Evolutionary conservation across 1,139 yeast species (phyloP), one percentile per base, ranked within the genome.

Genomic region (Pichia sp.): DNA sequence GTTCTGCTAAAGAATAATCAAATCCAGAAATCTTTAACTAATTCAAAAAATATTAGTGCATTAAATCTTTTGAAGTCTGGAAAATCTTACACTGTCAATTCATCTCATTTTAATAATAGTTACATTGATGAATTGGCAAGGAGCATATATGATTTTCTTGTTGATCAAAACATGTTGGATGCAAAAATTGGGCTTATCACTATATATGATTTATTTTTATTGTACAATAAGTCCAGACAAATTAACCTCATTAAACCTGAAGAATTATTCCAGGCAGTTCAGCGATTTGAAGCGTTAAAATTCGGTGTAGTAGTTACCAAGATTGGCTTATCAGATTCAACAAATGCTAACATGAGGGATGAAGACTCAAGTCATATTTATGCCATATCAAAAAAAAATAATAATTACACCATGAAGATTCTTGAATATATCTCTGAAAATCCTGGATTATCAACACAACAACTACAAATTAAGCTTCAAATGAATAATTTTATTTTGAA

Each of bases 201-300:
- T 0, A 54, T 82, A 25, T 71, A 75, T 39, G 89, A 82, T 54
- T 58, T 82, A 27, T 82, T 71, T 60, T 78, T 81, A 0, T 54
- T 76, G 24, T 81, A 78, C 60, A 82, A 82, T 53, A 69, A 82
- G 45, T 71, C 81, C 0, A 66, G 74, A 36, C 85, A 84, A 2
- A 68, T 78, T 4, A 76, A 78, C 32, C 62, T 80, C 30, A 69
- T 82, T 1, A 73, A 85, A 1, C 85, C 89, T 1, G 61, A 64
- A 25, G 85, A 80, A 51, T 59, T 82, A 40, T 65, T 61, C 39
- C 70, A 71, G 32, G 78, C 87, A 0, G 74, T 82, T 44, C 62
- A 63, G 25, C 57, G 63, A 25, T 76, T 80, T 55, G 73, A 68
- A 11, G 52, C 52, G 11, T 61, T 82, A 28, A 67, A 67, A 3